Base-by-base conservation (phyloP, 2,329 filamentous ascomycete species). In the Blumeriella jaapii region DNA sequence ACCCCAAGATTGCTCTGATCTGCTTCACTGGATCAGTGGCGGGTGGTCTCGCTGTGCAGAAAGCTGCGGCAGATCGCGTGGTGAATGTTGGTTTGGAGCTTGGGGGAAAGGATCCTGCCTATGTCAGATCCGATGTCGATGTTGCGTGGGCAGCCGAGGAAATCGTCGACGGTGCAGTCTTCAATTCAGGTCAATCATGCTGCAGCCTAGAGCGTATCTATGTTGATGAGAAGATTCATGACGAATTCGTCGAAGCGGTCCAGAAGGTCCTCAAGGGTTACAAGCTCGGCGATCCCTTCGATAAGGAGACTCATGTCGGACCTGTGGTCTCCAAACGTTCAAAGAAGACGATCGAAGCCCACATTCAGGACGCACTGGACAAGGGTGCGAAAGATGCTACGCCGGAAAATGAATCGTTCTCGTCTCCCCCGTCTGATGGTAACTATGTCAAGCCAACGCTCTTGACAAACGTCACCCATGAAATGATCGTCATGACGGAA, bases 101-200 rank as follows among this genome's bases (percentile, higher is more conserved):
- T 17, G 89, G 89, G 46, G 89, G 89, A 46, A 96, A 96, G 56
- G 89, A 96, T 56, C 84, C 89, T 4, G 89, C 89, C 15, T 96
- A 95, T 54, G 69, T 96, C 36, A 70, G 89, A 41, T 66, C 65
- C 5, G 89, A 96, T 52, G 85, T 94, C 1, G 86, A 96, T 55
- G 61, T 93, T 30, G 74, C 75, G 30, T 95, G 87, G 89, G 87
- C 81, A 0, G 89, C 89, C 0, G 86, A 82, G 48, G 86, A 95
- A 61, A 91, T 96, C 51, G 85, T 96, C 10, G 89, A 96, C 50
- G 89, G 89, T 13, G 79, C 86, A n/a, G 68, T 96, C 38, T 96
- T 96, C 69, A 96, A 96, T 64, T 94, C 87, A 33, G 89, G 89
- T n/a, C 89, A 96, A 65, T 93, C 85, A 57, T 96, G 89, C 67